Evolutionary conservation across 257 asterid species (phyloP), one percentile per base, ranked within the genome.

Genomic region (Solanum verrucosum): DNA sequence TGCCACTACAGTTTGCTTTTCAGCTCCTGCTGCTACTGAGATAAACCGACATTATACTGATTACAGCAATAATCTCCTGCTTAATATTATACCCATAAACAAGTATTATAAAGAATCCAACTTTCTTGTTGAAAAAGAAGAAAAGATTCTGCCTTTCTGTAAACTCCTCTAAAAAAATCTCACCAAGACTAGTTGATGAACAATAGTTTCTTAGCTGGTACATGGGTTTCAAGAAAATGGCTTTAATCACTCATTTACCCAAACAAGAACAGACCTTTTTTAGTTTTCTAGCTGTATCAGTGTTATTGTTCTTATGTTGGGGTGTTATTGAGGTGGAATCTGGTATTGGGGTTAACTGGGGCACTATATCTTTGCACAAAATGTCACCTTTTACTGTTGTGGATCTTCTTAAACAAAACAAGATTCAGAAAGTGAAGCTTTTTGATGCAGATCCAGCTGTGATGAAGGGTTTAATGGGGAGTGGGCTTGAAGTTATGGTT

Each of bases 261-360:
- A 33, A 31, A 12, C 35, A 85, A 85, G 16, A 63, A 42, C 15
- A 75, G 34, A 86, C 34, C 71, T 29, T 86, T 71, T 31, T 71
- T 6, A 18, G 68, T 18, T 34, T 86, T 16, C 23, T 86, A 16
- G 18, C 20, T 75, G 71, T 75, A 9, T 37, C 46, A 34, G 38
- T 65, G 59, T 31, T 52, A n/a, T 31, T 68, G 40, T 9, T 63
- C 7, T 63, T 85, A 49, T 60, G 49, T 52, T 34, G 21, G 5
- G 82, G 18, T 23, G 86, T 34, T 56, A 78, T 14, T 87, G 89
- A 86, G 87, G 98, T 91, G 88, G 98, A 96, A 90, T 91, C 98
- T 9, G 99, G 90, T 21, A 92, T 95, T 52, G 98, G 98, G 14
- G 95, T 95, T 90, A 96, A 95, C 95, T 96, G 98, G 99, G 99